Base-by-base conservation (phyloP, 2,329 filamentous ascomycete species). In the Sclerotinia minor region DNA sequence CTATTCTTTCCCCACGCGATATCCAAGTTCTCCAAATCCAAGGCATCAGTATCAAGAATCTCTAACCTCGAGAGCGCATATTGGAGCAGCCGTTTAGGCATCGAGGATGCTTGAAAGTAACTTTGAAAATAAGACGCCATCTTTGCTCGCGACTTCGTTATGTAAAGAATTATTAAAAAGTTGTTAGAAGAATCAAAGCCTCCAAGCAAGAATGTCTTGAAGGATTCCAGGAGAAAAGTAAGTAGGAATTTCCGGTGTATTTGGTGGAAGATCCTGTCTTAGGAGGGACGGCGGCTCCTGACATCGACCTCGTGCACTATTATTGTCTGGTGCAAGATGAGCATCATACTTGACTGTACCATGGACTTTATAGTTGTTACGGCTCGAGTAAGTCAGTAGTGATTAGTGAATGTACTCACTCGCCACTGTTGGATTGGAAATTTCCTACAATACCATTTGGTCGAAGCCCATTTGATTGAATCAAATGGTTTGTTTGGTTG, bases 31-130 rank as follows among this genome's bases (percentile, higher is more conserved):
- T 95, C 92, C 70, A 95, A 84, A 75, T 97, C 91, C 72, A 97
- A 82, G 17, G 91, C 89, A 76, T 96, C 90, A 68, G 92, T 91
- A 76, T 98, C 95, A 69, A 99, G 86, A 67, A 97, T 84, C 73
- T 96, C 93, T 69, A 97, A 84, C 68, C 89, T 88, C 32, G 90
- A 90, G 53, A 99, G 83, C 61, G 89, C 92, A 81, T 95, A 97
- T 73, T 92, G 89, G 72, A 98, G 85, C 75, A 98, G 84, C 78
- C 90, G 89, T 84, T 95, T 96, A 81, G 94, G 92, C 83, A 96
- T 92, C 73, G 87, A 91, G 71, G 92, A 76, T 24, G 71, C 67
- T 67, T 73, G 72, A 53, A 77, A 75, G 66, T 75, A 76, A 24
- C 72, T 70, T 47, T 73, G 72, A n/a, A 78, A 73, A 67, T 76